Percentiles rank a stretch among this genome's conserved stretches.
These are phyloP conservation scores for Fusarium anthophilum DNA, from an alignment of 2,329 filamentous ascomycete genomes.

Conservation along the genomic window DNA sequence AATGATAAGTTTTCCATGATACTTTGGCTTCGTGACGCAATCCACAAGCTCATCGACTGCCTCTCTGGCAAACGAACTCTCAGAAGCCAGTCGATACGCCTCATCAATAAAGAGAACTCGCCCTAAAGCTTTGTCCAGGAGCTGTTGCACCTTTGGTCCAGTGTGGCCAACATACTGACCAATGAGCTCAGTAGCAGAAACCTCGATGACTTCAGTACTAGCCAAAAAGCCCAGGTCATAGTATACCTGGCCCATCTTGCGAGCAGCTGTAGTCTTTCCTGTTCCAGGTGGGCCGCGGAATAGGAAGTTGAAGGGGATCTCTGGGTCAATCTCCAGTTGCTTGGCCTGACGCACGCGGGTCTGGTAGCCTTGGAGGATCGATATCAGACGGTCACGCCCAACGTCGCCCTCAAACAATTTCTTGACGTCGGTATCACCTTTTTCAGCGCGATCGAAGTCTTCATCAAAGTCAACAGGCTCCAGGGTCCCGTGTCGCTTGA, in stretches of 20 bases:
- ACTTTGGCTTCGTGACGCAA: constrained; percentile 63
- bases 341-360: constrained; percentile 49
- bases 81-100: constrained; percentile 67
- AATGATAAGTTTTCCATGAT: constrained; percentile 67
- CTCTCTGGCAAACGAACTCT: constrained; percentile 64
- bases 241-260: constrained; percentile 79
- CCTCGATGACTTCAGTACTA: constrained; percentile 68
- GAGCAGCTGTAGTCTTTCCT: constrained; percentile 77
- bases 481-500: constrained; percentile 66
- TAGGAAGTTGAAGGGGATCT: constrained; percentile 73
- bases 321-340: constrained; percentile 42
- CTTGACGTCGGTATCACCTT: constrained; percentile 53
- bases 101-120: constrained; percentile 78
- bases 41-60: constrained; percentile 65
- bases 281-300: constrained; percentile 74
- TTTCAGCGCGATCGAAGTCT: constrained; percentile 61
- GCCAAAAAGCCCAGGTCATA: constrained; percentile 78
- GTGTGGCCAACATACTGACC: constrained; percentile 76
- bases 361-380: constrained; percentile 64
- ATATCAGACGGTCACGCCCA: constrained; percentile 65
- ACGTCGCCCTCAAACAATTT: constrained; percentile 67
- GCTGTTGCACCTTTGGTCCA: constrained; percentile 67
- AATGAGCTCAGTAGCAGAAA: constrained; percentile 74
- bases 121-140: constrained; percentile 70
- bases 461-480: constrained; percentile 81